A percentile compares a stretch with the other conserved stretches of the same genome.
Evolutionary conservation across 306 rosid species (phyloP).

Genomic region (Elaeagnus macrophylla): DNA sequence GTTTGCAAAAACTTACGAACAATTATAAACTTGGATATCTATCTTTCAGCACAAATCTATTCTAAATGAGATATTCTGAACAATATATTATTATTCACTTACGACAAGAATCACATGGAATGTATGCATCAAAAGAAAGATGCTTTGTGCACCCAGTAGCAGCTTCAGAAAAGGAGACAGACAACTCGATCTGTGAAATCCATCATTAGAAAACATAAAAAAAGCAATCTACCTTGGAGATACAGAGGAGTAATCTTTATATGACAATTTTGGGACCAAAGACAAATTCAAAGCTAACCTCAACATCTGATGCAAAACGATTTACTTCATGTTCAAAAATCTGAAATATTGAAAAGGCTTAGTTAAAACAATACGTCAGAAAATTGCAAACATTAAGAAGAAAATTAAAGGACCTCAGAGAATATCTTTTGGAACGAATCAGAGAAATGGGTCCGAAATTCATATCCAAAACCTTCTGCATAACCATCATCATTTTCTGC

Average conservation of each 20-base stretch:
- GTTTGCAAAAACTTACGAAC: no score
- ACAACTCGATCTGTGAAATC: conserved; percentile 46
- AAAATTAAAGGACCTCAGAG: conserved; percentile 56
- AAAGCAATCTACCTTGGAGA: conserved; percentile 19
- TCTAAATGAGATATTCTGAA: neutral
- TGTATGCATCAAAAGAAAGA: conserved; percentile 56
- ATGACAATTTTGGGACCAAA: conserved; percentile 10
- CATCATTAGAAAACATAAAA: conserved; percentile 14
- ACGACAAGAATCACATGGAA: conserved; percentile 82
- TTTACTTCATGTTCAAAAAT: conserved; percentile 65
- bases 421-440: conserved; percentile 79
- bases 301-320: conserved; percentile 55
- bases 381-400: neutral
- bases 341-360: conserved; percentile 33
- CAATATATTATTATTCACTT: conserved; percentile 30
- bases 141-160: conserved; percentile 71
- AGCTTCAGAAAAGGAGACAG: conserved; percentile 76
- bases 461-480: conserved; percentile 41
- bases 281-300: conserved; percentile 40
- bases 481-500: conserved; percentile 30
- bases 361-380: neutral
- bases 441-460: conserved; percentile 63
- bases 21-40: no score
- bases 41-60: no score
- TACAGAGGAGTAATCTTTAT: conserved; percentile 11